Base-by-base conservation (phyloP, 805 yeast genomes). In the Suhomyces sp. region DNA sequence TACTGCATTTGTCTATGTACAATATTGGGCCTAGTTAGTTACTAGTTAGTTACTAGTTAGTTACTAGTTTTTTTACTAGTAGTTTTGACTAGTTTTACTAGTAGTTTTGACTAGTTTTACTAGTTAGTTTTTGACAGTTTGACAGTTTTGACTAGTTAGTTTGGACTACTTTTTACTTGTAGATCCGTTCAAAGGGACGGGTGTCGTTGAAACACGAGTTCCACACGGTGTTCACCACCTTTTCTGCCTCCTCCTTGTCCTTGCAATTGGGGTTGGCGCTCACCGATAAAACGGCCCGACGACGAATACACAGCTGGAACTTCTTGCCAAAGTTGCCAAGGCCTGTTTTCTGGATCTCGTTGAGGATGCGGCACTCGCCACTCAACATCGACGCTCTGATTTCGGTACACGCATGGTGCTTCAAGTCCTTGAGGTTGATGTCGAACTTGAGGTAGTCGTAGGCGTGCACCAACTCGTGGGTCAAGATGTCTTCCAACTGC, bases 331-430 rank as follows among this genome's bases (percentile, higher is more conserved):
- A 80, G 54, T 78, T 76, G 1, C 69, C 74, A 51, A 81, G 57
- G 27, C 82, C 77, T 52, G 83, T 70, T 68, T 83, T 75, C 52
- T 81, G 75, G 61, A 91, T 85, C 68, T 94, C 97, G 61, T 88
- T 88, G 83, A 86, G 81, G 61, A 93, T 84, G 27, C 98, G 81
- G 71, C 99, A 94, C 66, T 94, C 99, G 6, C 99, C 99, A 65
- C 96, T 87, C 22, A 94, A 76, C 59, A 90, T 86, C 9, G 96
- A 86, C 0, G 99, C 99, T 54, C 99, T 78, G 49, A 94, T 90
- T 69, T 94, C 99, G 0, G 97, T 86, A 68, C 99, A 94, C 0
- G 99, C 99, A 66, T 93, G 98, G 65, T 94, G 99, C 63, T 84
- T 82, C 64, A 94, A 73, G 68, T 93, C 83, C 52, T 79, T 64